Conservation (phyloP, 441 rosid genomes). For the Brassica hybrid region DNA sequence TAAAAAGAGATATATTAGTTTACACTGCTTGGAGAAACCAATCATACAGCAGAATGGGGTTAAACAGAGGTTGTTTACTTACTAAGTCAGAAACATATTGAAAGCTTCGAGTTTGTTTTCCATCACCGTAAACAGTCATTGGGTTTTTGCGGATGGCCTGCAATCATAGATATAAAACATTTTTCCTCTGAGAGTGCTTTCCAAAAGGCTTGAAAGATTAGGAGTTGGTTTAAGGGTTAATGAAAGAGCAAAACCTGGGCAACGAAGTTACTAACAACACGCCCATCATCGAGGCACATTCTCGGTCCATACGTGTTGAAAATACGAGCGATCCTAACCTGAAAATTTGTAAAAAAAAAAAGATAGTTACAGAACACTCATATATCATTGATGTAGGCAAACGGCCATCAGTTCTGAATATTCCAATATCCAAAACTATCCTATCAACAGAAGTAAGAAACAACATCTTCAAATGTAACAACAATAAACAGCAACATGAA, state of each 20-base stretch:
- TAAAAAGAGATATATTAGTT: slow-evolving; percentile 32
- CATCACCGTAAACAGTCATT: slow-evolving; percentile 96
- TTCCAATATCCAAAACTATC: slow-evolving; percentile 8
- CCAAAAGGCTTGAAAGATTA: background rate
- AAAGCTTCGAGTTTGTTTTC: slow-evolving; percentile 98
- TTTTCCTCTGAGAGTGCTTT: background rate
- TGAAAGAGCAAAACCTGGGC: slow-evolving; percentile 72
- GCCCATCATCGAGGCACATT: slow-evolving; percentile 99
- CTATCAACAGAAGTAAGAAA: slow-evolving; percentile 1
- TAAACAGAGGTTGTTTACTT: slow-evolving; percentile 24
- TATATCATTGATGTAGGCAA: background rate
- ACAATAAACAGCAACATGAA: background rate
- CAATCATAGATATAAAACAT: slow-evolving; percentile 20
- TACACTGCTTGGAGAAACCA: slow-evolving; percentile 1
- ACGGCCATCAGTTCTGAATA: slow-evolving; percentile 8
- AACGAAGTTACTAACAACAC: slow-evolving; percentile 98
- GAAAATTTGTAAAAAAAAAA: slow-evolving; percentile 24
- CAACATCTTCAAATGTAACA: background rate
- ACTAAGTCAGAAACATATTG: slow-evolving; percentile 98
- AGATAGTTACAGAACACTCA: slow-evolving; percentile 19
- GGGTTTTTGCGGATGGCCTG: slow-evolving; percentile 96
- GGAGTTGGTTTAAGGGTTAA: slow-evolving; percentile 18
- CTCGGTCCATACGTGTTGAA: slow-evolving; percentile 98
- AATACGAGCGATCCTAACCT: slow-evolving; percentile 98
- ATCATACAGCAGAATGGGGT: background rate